phyloP scores from a whole-genome alignment of 768 basidiomycete species.

The Lactifluus piperatus region DNA sequence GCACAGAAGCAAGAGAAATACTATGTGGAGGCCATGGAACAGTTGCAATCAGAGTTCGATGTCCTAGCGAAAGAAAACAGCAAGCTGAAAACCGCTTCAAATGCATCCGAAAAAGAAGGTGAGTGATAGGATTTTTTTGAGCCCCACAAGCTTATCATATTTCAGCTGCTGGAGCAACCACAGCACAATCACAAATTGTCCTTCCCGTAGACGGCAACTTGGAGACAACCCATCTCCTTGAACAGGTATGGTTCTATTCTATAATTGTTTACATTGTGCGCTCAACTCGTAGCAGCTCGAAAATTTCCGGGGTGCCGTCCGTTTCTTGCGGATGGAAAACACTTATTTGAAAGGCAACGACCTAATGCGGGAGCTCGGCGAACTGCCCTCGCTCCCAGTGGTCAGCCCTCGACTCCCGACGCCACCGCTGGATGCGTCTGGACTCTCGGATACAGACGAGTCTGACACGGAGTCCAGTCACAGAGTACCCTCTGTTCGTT shows the following conservation, averaged over 20 bases:
- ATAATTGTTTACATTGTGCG: background rate
- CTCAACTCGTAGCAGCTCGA: constrained; percentile 53
- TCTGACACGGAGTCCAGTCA: constrained; percentile 37
- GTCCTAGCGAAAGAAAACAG: constrained; percentile 79
- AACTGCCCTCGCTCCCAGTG: constrained; percentile 56
- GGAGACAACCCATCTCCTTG: constrained; percentile 80
- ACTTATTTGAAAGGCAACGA: constrained; percentile 90
- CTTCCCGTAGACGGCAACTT: constrained; percentile 68
- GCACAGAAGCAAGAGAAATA: constrained; percentile 81
- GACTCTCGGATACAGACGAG: constrained; percentile 57
- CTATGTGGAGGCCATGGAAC: constrained; percentile 91
- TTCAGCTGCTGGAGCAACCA: constrained; percentile 36
- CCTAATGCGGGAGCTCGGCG: constrained; percentile 71
- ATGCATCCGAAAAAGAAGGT: constrained; percentile 68
- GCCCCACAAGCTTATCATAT: constrained; percentile 5
- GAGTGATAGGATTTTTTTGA: constrained; percentile 20
- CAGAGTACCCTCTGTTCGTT: constrained; percentile 46
- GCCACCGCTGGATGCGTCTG: constrained; percentile 59
- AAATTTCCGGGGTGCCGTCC: constrained; percentile 81
- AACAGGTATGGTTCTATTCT: constrained; percentile 50
- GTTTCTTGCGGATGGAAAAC: constrained; percentile 91
- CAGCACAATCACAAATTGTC: constrained; percentile 49
- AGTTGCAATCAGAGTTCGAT: constrained; percentile 84
- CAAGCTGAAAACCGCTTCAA: constrained; percentile 63
- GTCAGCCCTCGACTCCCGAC: constrained; percentile 44